Percentiles rank a stretch among this genome's conserved stretches.
phyloP scores from a whole-genome alignment of 345 rosid genomes.

The Populus tremula region DNA sequence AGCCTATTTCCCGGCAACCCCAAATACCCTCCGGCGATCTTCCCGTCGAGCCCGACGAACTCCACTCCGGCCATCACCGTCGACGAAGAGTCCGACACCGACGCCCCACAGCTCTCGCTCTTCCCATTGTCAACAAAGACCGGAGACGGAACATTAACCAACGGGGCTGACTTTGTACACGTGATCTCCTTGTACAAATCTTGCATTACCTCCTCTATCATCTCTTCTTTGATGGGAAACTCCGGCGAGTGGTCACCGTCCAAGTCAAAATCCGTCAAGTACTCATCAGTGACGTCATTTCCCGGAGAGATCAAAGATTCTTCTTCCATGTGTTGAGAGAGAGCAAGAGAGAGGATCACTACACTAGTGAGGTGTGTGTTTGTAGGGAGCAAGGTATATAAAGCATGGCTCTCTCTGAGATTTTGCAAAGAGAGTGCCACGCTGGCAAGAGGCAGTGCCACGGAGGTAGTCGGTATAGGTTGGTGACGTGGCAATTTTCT shows the following conservation, averaged over 20 bases:
- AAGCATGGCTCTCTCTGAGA: background rate
- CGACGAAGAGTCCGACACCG: constrained; percentile 31
- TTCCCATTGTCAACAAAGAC: constrained; percentile 7
- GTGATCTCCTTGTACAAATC: constrained; percentile 47
- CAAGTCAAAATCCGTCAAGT: constrained; percentile 21
- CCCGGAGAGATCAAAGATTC: constrained; percentile 8
- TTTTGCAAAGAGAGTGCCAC: constrained; percentile 10
- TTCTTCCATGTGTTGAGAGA: background rate
- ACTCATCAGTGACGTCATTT: background rate
- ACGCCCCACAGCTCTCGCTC: constrained; percentile 44
- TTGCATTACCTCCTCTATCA: constrained; percentile 43
- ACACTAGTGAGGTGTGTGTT: too few species aligned
- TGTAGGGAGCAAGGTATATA: background rate
- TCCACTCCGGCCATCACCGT: constrained; percentile 39
- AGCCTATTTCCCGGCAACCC: background rate
- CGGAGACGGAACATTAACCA: too few species aligned
- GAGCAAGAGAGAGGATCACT: background rate
- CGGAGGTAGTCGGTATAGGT: constrained; percentile 7
- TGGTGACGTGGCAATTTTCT: constrained; percentile 26
- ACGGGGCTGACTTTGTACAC: background rate
- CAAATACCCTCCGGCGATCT: background rate
- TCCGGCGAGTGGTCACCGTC: constrained; percentile 31
- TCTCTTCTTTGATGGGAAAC: constrained; percentile 34
- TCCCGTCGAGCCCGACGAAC: constrained; percentile 11
- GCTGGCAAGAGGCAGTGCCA: constrained; percentile 22